Conservation (phyloP, 2,329 filamentous ascomycete species). For the Plenodomus tracheiphilus region DNA sequence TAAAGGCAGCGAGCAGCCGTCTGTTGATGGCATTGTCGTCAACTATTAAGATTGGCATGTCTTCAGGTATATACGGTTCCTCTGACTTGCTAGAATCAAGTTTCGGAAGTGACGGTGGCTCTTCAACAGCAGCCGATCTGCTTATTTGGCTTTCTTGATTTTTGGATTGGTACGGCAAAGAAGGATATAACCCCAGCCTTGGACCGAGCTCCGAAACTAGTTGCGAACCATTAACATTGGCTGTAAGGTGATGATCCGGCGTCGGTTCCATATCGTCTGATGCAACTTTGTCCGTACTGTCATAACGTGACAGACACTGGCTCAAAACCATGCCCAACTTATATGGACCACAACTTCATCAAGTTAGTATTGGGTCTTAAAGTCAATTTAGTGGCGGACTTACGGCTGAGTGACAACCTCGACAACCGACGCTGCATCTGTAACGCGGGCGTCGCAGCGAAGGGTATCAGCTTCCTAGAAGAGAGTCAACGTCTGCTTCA, state of each 20-base stretch:
- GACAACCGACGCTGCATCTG: conserved; percentile 22
- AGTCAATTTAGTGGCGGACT: conserved; percentile 6
- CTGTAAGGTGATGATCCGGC: neutral
- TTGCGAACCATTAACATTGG: neutral
- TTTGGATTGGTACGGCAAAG: conserved; percentile 1
- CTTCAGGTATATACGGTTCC: neutral
- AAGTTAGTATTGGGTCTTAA: neutral
- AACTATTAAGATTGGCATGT: conserved; percentile 30
- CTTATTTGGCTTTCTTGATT: neutral
- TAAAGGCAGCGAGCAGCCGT: conserved; percentile 27
- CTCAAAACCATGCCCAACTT: conserved; percentile 25
- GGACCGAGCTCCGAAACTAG: neutral
- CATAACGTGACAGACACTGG: conserved; percentile 23
- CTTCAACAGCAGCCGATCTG: neutral
- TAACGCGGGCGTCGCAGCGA: conserved; percentile 26
- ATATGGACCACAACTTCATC: conserved; percentile 25
- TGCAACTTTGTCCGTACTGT: conserved; percentile 7
- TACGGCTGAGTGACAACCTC: conserved; percentile 35
- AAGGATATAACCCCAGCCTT: neutral
- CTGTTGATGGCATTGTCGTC: conserved; percentile 45
- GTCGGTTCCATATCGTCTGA: conserved; percentile 14
- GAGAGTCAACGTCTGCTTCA: neutral
- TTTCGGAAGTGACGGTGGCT: neutral
- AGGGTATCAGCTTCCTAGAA: conserved; percentile 26
- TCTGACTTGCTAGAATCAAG: neutral